Conservation (phyloP, 352 stramenopile species). For the Phytophthora pisi region DNA sequence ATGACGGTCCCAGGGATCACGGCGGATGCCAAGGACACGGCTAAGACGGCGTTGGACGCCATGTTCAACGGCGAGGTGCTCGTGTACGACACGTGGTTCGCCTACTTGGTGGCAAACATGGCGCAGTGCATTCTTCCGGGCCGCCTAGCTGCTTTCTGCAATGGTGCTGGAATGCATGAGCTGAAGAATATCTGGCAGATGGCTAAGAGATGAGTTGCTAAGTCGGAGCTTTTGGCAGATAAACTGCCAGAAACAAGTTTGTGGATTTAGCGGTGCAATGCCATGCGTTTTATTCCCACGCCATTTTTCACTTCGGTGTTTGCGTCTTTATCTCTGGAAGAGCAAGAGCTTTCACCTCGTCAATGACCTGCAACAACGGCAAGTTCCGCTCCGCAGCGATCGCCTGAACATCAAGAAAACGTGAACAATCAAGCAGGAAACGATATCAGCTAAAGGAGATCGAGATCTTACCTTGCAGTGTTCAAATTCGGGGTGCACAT, state of each 20-base stretch:
- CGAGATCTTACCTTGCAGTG: conserved; percentile 68
- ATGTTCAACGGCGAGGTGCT: conserved; percentile 68
- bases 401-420: conserved; percentile 24
- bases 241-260: neutral
- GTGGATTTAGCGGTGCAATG: neutral
- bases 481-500: conserved; percentile 84
- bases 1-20: conserved; percentile 46
- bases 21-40: conserved; percentile 57
- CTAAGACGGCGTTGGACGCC: conserved; percentile 54
- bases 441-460: neutral
- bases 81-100: conserved; percentile 56
- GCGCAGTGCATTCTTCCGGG: conserved; percentile 37
- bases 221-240: neutral
- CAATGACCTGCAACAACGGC: conserved; percentile 64
- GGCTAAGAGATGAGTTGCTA: conserved; percentile 39
- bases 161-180: conserved; percentile 41
- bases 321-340: conserved; percentile 17
- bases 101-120: conserved; percentile 39
- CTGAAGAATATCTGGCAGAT: conserved; percentile 45
- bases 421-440: neutral
- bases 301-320: conserved; percentile 1
- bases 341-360: conserved; percentile 54
- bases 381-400: conserved; percentile 48
- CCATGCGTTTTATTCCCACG: neutral
- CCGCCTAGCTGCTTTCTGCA: conserved; percentile 32